These are phyloP conservation scores for Angomonas ambiguus DNA, from an alignment of 208 protist genomes.

Conservation along the genomic window DNA sequence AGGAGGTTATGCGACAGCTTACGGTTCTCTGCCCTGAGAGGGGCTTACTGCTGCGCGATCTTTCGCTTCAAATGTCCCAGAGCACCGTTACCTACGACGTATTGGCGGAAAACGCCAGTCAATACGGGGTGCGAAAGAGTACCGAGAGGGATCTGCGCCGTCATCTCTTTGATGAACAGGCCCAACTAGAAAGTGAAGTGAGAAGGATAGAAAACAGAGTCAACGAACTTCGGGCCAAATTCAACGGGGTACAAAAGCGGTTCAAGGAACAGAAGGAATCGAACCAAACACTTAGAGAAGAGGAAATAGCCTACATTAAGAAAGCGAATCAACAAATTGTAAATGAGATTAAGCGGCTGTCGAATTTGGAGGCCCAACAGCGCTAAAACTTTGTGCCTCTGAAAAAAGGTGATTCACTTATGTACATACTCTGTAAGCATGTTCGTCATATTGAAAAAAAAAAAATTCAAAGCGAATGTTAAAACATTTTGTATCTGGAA, in stretches of 20 bases:
- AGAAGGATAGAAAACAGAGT: constrained; percentile 82
- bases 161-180: constrained; percentile 63
- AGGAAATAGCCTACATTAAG: constrained; percentile 87
- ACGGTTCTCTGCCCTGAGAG: constrained; percentile 85
- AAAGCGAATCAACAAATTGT: constrained; percentile 82
- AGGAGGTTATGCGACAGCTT: constrained; percentile 84
- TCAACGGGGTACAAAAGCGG: constrained; percentile 68
- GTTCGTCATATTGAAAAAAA: not conserved
- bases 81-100: constrained; percentile 79
- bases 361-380: constrained; percentile 47
- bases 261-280: constrained; percentile 79
- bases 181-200: constrained; percentile 74
- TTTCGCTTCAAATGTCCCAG: constrained; percentile 54
- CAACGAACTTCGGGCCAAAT: constrained; percentile 78
- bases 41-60: constrained; percentile 68
- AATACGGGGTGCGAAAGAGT: constrained; percentile 85
- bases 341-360: constrained; percentile 84
- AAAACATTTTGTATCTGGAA: too few species aligned
- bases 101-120: constrained; percentile 76
- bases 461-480: too few species aligned
- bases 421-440: not conserved
- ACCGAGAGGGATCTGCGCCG: constrained; percentile 76
- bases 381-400: not conserved
- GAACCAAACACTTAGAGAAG: constrained; percentile 64
- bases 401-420: not conserved